Evolutionary conservation across 1,284 basidiomycete genomes (phyloP).

Genomic region (Volvariella volvacea): DNA sequence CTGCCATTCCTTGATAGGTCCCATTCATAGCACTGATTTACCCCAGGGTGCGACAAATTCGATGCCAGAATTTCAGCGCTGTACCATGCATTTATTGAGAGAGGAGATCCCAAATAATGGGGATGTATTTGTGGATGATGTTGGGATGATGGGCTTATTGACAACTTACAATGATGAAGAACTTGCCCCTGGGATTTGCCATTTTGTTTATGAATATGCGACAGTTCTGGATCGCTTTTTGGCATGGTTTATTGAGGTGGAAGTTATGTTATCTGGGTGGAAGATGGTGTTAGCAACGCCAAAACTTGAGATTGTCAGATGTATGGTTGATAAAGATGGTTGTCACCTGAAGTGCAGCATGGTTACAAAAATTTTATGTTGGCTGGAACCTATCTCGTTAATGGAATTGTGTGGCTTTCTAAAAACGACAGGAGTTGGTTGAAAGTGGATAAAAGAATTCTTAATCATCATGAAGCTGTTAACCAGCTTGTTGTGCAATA

Average conservation of each 20-base stretch:
- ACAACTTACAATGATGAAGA: slow-evolving; percentile 16
- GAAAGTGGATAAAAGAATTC: slow-evolving; percentile 25
- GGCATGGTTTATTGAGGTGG: slow-evolving; percentile 15
- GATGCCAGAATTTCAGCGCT: slow-evolving; percentile 20
- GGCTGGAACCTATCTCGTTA: slow-evolving; percentile 18
- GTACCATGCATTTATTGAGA: slow-evolving; percentile 18
- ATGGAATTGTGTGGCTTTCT: slow-evolving; percentile 27
- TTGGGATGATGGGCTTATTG: slow-evolving; percentile 17
- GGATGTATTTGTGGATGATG: slow-evolving; percentile 23
- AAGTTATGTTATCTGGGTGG: slow-evolving; percentile 22
- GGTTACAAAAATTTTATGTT: slow-evolving; percentile 22
- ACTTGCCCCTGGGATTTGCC: slow-evolving; percentile 12
- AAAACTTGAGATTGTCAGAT: slow-evolving; percentile 19
- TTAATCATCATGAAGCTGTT: slow-evolving; percentile 23
- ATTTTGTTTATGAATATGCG: slow-evolving; percentile 19
- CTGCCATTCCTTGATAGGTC: slow-evolving; percentile 16
- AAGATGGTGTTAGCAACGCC: slow-evolving; percentile 19
- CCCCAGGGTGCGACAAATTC: slow-evolving; percentile 25
- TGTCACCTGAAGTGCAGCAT: slow-evolving; percentile 21
- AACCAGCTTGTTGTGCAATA: slow-evolving; percentile 13
- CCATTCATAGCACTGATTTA: slow-evolving; percentile 12
- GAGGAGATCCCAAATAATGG: slow-evolving; percentile 12
- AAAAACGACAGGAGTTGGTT: slow-evolving; percentile 19
- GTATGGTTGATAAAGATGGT: slow-evolving; percentile 20
- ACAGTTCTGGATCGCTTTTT: slow-evolving; percentile 16